These are phyloP conservation scores for Pterocarpus santalinus DNA, from an alignment of 306 rosid species.

Conservation along the genomic window DNA sequence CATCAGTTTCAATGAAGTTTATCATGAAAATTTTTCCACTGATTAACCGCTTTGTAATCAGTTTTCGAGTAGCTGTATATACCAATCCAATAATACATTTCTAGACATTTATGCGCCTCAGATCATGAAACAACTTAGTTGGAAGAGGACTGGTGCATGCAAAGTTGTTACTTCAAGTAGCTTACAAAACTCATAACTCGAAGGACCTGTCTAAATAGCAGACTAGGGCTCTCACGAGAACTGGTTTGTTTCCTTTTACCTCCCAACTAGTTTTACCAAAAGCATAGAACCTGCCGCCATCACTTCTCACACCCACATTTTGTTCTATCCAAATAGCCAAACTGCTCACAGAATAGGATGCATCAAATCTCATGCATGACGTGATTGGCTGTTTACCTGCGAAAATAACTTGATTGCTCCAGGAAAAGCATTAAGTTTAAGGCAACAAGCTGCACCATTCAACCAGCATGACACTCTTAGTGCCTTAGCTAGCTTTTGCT, in stretches of 20 bases:
- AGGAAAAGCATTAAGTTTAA: constrained; percentile 67
- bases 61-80: background rate
- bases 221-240: constrained; percentile 5
- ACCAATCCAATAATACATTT: constrained; percentile 11
- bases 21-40: background rate
- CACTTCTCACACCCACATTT: constrained; percentile 27
- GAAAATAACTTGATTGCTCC: constrained; percentile 71
- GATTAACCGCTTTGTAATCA: background rate
- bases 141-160: constrained; percentile 18
- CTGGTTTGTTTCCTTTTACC: constrained; percentile 26
- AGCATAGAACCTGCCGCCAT: constrained; percentile 17
- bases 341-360: background rate
- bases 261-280: constrained; percentile 19
- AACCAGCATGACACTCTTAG: constrained; percentile 74
- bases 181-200: background rate
- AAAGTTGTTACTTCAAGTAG: background rate
- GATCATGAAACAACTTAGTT: constrained; percentile 25
- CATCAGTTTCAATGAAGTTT: background rate
- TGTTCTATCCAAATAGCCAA: background rate
- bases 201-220: constrained; percentile 10
- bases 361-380: constrained; percentile 17
- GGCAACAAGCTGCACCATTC: constrained; percentile 80
- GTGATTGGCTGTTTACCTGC: constrained; percentile 57
- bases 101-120: constrained; percentile 10
- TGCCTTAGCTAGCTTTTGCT: constrained; percentile 57